These are phyloP conservation scores for Rosa chinensis DNA, from an alignment of 306 rosid species.

Conservation along the genomic window DNA sequence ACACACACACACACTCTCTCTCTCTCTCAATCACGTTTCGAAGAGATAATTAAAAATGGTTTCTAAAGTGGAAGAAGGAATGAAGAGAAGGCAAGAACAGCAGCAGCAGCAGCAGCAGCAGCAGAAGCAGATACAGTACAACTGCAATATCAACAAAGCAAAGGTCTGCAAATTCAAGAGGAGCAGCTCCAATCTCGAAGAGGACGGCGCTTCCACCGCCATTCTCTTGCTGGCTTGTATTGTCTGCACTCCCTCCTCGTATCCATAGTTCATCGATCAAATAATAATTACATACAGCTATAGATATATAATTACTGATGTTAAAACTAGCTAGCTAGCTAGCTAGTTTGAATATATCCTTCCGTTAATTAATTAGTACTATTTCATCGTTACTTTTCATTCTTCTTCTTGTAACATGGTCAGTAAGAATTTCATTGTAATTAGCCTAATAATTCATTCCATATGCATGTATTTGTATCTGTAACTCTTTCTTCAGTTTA, in stretches of 20 bases:
- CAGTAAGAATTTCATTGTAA: background rate
- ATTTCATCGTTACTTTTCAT: background rate
- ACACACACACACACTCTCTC: background rate
- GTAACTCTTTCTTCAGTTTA: background rate
- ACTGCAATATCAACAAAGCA: constrained; percentile 52
- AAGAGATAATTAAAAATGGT: constrained; percentile 43
- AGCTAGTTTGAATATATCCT: background rate
- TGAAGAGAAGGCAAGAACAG: constrained; percentile 44
- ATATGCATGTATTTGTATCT: background rate
- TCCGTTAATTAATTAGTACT: background rate
- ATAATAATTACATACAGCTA: background rate
- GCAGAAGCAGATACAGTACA: constrained; percentile 67
- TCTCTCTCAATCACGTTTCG: background rate
- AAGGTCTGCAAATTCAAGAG: constrained; percentile 81
- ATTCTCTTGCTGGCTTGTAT: constrained; percentile 97
- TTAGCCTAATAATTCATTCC: too few relatives aligned
- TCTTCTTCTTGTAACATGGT: background rate
- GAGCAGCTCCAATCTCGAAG: constrained; percentile 72
- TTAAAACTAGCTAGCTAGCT: background rate
- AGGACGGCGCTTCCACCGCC: constrained; percentile 87
- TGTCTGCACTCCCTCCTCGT: constrained; percentile 65
- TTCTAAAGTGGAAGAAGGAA: constrained; percentile 74
- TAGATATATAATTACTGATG: constrained; percentile 2
- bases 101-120: constrained; percentile 35
- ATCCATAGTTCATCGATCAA: constrained; percentile 16